Evolutionary conservation across 805 yeast species (phyloP), one percentile per base, ranked within the genome.

Genomic region (Diddensiella transvaalensis): DNA sequence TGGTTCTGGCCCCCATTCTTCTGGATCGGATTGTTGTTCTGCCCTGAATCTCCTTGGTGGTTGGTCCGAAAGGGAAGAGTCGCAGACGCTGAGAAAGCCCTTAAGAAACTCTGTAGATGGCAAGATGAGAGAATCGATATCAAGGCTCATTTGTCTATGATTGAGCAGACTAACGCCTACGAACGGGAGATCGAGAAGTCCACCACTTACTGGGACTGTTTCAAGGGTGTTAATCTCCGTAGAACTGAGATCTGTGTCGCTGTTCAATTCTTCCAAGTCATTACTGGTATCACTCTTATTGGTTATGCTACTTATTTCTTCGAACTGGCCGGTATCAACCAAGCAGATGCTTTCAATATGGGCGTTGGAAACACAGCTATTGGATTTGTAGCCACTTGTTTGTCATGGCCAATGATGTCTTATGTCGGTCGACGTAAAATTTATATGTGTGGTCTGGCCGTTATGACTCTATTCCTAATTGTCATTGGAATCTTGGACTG

Each of bases 31-130:
- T 26, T 50, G 3, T 35, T 19, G 24, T 74, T 79, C 32, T 83
- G 83, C 5, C 65, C 64, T 3, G 83, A 79, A 47, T 75, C 80
- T 8, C 84, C 84, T 26, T 74, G 78, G 74, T 78, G 79, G 78
- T 61, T 77, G 42, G 72, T 74, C 2, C 69, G 72, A 47, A 68
- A 69, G 54, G 74, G 72, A 1, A 63, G 62, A 43, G 39, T 59
- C 22, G 66, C 64, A 0, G 74, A 73, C 6, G 83, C 84, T 3
- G 67, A 63, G 59, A 40, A 60, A 46, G 60, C 75, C 4, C 47
- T 73, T 40, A 53, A 49, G 44, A 63, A 75, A 55, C 67, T 73
- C 73, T 54, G 68, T 4, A 18, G 24, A 18, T 18, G 8, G 13
- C 48, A 46, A 13, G 41, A 40, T 13, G 50, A 46, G 17, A 26